Conservation (phyloP, 768 basidiomycete genomes). For the Boletus patriciae region DNA sequence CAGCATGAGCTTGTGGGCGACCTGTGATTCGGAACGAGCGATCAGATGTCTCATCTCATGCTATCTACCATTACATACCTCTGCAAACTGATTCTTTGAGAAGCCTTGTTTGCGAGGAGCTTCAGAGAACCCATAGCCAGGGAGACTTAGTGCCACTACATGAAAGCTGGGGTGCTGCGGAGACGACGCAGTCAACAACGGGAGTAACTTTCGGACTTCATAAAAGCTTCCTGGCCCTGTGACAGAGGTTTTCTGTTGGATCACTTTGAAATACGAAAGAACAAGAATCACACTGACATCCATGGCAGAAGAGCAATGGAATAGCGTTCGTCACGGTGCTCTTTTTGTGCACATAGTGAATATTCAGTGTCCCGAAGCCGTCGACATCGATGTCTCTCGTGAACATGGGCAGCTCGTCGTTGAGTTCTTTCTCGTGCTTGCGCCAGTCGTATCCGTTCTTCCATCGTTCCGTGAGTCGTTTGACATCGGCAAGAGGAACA, state of each 20-base stretch:
- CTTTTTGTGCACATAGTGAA: slow-evolving; percentile 59
- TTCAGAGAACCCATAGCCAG: slow-evolving; percentile 63
- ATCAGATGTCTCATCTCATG: too few relatives aligned
- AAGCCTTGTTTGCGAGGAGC: slow-evolving; percentile 56
- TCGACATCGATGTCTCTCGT: slow-evolving; percentile 49
- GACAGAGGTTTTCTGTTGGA: too few relatives aligned
- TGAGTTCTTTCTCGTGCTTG: slow-evolving; percentile 48
- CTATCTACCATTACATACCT: slow-evolving; percentile 35
- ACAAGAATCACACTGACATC: slow-evolving; percentile 36
- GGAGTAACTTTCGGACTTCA: slow-evolving; percentile 58
- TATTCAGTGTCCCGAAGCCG: slow-evolving; percentile 45
- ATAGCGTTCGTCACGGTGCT: slow-evolving; percentile 47
- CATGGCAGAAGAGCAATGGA: slow-evolving; percentile 60
- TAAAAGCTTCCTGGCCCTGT: slow-evolving; percentile 52
- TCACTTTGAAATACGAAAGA: too few relatives aligned
- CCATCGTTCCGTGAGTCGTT: slow-evolving; percentile 50
- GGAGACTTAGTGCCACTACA: slow-evolving; percentile 58
- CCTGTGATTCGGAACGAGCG: slow-evolving; percentile 22
- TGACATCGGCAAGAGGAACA: slow-evolving; percentile 46
- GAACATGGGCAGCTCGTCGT: slow-evolving; percentile 54
- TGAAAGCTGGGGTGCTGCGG: slow-evolving; percentile 56
- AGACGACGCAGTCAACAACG: slow-evolving; percentile 45
- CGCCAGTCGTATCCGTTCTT: slow-evolving; percentile 55
- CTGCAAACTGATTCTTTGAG: slow-evolving; percentile 49
- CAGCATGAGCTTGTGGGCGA: slow-evolving; percentile 51